phyloP scores from a whole-genome alignment of 495 filamentous ascomycete genomes.

The Patellaria atrata region DNA sequence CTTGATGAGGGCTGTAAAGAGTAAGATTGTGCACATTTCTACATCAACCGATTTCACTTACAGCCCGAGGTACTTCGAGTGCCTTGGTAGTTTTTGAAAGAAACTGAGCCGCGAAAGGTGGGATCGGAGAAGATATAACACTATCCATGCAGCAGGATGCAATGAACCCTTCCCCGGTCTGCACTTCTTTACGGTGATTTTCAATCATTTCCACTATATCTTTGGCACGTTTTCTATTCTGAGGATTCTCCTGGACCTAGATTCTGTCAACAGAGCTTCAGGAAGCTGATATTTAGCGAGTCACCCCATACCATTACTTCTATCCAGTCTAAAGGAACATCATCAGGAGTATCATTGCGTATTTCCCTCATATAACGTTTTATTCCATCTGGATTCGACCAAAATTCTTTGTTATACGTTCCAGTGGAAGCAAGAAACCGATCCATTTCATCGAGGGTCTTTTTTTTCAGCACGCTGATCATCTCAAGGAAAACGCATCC shows the following conservation, averaged over 20 bases:
- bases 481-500: conserved; percentile 37
- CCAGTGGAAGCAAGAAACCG: conserved; percentile 4
- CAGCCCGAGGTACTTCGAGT: no score
- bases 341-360: conserved; percentile 3
- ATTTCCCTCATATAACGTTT: conserved; percentile 4
- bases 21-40: no score
- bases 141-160: conserved; percentile 9
- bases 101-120: background rate
- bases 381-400: conserved; percentile 6
- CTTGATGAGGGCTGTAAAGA: no score
- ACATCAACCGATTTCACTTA: no score
- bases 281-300: background rate
- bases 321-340: conserved; percentile 9
- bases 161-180: background rate
- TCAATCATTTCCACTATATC: conserved; percentile 6
- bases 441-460: conserved; percentile 9
- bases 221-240: conserved; percentile 2
- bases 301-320: conserved; percentile 7
- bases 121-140: background rate
- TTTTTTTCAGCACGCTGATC: conserved; percentile 27
- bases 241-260: conserved; percentile 4
- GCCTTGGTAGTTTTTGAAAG: background rate
- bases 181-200: background rate
- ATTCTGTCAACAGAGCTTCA: background rate
- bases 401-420: conserved; percentile 2